Evolutionary conservation across 169 alveolate genomes (phyloP).

Genomic region (Plasmodium billcollinsi): DNA sequence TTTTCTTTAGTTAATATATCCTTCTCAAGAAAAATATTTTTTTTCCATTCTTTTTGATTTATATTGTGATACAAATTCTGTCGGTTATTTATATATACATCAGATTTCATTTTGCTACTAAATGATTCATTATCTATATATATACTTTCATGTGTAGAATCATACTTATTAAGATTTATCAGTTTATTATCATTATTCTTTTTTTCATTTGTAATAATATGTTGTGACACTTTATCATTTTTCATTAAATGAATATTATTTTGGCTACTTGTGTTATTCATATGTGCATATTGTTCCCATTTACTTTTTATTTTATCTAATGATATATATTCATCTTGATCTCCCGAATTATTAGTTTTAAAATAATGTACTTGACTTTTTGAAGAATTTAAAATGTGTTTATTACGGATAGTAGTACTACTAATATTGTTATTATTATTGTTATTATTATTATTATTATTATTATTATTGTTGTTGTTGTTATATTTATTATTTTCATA

Average conservation of each 20-base stretch:
- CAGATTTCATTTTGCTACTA: slow-evolving; percentile 38
- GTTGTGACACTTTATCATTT: slow-evolving; percentile 7
- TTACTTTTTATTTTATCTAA: slow-evolving; percentile 33
- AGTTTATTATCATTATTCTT: too few relatives aligned
- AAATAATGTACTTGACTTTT: slow-evolving; percentile 43
- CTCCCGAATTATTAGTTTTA: background rate
- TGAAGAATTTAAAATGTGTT: slow-evolving; percentile 19
- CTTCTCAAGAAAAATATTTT: background rate
- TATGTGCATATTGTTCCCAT: slow-evolving; percentile 52
- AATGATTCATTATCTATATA: slow-evolving; percentile 16
- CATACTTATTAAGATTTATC: too few relatives aligned
- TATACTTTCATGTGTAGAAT: too few relatives aligned
- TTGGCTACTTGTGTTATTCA: background rate
- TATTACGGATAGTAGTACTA: background rate
- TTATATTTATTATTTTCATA: background rate
- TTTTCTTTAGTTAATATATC: background rate
- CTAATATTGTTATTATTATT: background rate
- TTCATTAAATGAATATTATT: background rate
- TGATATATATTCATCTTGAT: slow-evolving; percentile 19
- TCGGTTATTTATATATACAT: background rate
- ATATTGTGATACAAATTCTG: background rate
- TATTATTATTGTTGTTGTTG: background rate
- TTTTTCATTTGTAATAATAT: background rate
- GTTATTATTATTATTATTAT: background rate
- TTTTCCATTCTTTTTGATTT: background rate